phyloP scores from a whole-genome alignment of 139 green algal genomes.

The Pseudopediastrum boryanum region DNA sequence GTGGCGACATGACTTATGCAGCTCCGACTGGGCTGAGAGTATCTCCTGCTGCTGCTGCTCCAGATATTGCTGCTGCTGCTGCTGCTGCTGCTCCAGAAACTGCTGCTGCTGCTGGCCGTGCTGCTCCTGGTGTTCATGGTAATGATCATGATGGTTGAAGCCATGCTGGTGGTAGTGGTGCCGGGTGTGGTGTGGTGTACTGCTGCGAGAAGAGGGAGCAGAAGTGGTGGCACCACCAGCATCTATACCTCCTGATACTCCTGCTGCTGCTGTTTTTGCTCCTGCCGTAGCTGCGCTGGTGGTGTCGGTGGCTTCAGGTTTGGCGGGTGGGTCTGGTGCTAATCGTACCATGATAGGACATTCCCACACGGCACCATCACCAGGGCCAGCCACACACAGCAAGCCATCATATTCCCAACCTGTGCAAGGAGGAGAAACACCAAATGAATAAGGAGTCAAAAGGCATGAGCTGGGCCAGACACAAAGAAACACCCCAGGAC shows the following conservation, averaged over 20 bases:
- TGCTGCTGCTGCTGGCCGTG: not conserved
- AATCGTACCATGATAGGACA: conserved; percentile 59
- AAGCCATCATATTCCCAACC: conserved; percentile 50
- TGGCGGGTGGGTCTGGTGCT: not conserved
- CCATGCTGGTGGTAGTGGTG: too few relatives aligned
- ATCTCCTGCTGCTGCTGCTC: conserved; percentile 5
- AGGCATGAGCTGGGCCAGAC: too few relatives aligned
- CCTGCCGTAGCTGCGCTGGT: too few relatives aligned
- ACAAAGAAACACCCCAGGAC: too few relatives aligned
- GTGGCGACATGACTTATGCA: not conserved
- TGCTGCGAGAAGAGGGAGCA: not conserved
- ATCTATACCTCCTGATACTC: too few relatives aligned
- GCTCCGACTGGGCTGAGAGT: not conserved
- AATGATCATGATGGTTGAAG: too few relatives aligned
- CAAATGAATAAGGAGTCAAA: too few relatives aligned
- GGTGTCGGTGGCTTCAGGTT: not conserved
- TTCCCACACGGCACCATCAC: conserved; percentile 57
- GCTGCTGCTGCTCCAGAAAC: not conserved
- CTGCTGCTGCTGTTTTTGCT: too few relatives aligned
- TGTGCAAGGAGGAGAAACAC: too few relatives aligned
- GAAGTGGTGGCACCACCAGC: not conserved
- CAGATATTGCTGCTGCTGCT: not conserved
- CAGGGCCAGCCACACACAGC: conserved; percentile 43
- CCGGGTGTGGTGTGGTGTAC: too few relatives aligned
- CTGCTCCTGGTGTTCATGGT: not conserved